Evolutionary conservation across 805 yeast species (phyloP).

Genomic region (Myxozyma monticola): DNA sequence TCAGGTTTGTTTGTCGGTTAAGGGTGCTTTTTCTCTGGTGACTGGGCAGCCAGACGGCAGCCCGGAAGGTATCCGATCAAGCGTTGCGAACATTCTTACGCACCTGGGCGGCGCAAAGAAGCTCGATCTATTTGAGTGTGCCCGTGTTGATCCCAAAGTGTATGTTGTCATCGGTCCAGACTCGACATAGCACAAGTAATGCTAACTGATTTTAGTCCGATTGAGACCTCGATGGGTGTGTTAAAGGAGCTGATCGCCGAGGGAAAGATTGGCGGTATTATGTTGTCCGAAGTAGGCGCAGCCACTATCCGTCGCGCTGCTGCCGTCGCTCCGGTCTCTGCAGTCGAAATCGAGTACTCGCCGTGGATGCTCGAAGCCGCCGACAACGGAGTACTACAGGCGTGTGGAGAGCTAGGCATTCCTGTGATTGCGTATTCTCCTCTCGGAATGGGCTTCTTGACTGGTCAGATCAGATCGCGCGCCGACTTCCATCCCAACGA

Average conservation of each 20-base stretch:
- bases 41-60: constrained; percentile 43
- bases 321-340: constrained; percentile 54
- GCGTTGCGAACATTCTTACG: constrained; percentile 29
- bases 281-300: constrained; percentile 71
- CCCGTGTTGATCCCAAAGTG: constrained; percentile 54
- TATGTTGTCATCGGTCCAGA: constrained; percentile 41
- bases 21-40: constrained; percentile 52
- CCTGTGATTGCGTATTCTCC: constrained; percentile 84
- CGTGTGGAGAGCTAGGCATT: constrained; percentile 57
- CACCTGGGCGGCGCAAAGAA: constrained; percentile 46
- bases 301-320: constrained; percentile 61
- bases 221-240: constrained; percentile 58
- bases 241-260: constrained; percentile 58
- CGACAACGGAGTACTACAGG: constrained; percentile 60
- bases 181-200: constrained; percentile 8
- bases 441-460: constrained; percentile 72
- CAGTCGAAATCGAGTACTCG: constrained; percentile 79
- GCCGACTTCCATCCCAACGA: constrained; percentile 58
- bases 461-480: constrained; percentile 55
- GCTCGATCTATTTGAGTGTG: constrained; percentile 65
- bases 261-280: constrained; percentile 68
- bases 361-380: constrained; percentile 62
- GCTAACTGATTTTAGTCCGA: constrained; percentile 42
- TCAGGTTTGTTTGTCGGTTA: constrained; percentile 48
- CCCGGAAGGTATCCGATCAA: constrained; percentile 9